These are phyloP conservation scores for Volvox carteri DNA, from an alignment of 163 green algal genomes.

Conservation along the genomic window DNA sequence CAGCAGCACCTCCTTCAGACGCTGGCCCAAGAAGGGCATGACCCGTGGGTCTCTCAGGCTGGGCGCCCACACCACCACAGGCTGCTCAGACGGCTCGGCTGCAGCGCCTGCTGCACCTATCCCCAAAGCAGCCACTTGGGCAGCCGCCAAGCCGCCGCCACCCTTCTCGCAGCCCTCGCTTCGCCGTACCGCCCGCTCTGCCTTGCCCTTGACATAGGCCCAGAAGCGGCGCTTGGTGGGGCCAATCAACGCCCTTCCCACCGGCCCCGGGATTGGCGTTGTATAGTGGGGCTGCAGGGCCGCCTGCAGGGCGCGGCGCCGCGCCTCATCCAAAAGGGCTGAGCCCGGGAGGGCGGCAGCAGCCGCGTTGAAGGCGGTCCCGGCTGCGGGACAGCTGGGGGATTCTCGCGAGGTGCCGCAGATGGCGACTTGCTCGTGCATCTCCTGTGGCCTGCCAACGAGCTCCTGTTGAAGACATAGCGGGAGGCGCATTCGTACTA, in stretches of 20 bases:
- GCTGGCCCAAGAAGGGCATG: conserved; percentile 21
- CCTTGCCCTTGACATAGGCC: conserved; percentile 26
- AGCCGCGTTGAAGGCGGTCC: no score
- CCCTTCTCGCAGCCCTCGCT: neutral
- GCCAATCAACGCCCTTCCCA: neutral
- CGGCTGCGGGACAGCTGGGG: no score
- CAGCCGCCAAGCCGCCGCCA: no score
- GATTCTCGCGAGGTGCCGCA: no score
- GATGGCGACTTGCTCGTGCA: no score
- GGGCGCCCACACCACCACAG: conserved; percentile 33
- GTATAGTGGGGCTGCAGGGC: conserved; percentile 35
- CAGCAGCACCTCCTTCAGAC: conserved; percentile 2
- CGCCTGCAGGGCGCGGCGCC: conserved; percentile 13
- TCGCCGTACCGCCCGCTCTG: neutral
- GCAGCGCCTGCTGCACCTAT: no score
- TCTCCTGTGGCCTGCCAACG: no score
- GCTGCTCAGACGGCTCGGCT: neutral
- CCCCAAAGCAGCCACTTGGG: no score
- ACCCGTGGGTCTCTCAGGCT: conserved; percentile 40
- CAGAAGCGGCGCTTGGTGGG: conserved; percentile 51
- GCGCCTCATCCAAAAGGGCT: neutral
- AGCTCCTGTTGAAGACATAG: no score
- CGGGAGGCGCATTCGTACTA: no score
- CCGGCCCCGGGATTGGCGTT: neutral
- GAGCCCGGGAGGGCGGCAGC: neutral